phyloP scores from a whole-genome alignment of 345 rosid genomes.

The Camelina neglecta region DNA sequence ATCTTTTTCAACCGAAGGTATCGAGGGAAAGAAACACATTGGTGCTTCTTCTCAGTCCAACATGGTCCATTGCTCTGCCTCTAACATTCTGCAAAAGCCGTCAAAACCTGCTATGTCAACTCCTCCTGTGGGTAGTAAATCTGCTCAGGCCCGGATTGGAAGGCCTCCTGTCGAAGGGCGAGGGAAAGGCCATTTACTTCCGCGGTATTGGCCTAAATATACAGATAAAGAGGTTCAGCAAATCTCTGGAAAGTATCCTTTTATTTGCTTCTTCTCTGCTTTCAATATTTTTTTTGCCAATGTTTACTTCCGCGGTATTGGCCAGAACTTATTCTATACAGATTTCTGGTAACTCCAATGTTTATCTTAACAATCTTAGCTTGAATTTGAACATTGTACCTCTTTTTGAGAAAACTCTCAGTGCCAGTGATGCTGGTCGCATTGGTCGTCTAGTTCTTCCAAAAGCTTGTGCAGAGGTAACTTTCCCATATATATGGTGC shows the following conservation, averaged over 20 bases:
- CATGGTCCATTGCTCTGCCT: slow-evolving; percentile 58
- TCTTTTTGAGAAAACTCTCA: slow-evolving; percentile 91
- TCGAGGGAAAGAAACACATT: slow-evolving; percentile 57
- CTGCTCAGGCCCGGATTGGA: slow-evolving; percentile 60
- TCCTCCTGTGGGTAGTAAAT: slow-evolving; percentile 55
- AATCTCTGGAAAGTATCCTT: slow-evolving; percentile 94
- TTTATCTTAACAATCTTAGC: slow-evolving; percentile 50
- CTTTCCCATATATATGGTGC: slow-evolving; percentile 6
- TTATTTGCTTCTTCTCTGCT: slow-evolving; percentile 21
- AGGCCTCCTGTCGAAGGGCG: slow-evolving; percentile 89
- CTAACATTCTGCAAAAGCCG: slow-evolving; percentile 62
- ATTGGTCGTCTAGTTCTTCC: slow-evolving; percentile 97
- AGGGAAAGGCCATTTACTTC: slow-evolving; percentile 87
- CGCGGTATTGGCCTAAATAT: slow-evolving; percentile 93
- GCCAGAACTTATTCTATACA: background rate
- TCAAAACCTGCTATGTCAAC: slow-evolving; percentile 48
- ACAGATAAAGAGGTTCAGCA: slow-evolving; percentile 93
- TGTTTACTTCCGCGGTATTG: too few species aligned
- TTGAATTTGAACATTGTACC: slow-evolving; percentile 80
- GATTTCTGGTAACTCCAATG: slow-evolving; percentile 7
- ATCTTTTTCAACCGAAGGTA: slow-evolving; percentile 48
- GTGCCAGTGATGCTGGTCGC: slow-evolving; percentile 98
- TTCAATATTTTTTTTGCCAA: background rate
- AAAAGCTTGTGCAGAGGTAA: slow-evolving; percentile 97
- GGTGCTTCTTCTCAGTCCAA: slow-evolving; percentile 48